Evolutionary conservation across 1,284 basidiomycete species (phyloP).

Genomic region (Pyrrhoderma lamaoense): DNA sequence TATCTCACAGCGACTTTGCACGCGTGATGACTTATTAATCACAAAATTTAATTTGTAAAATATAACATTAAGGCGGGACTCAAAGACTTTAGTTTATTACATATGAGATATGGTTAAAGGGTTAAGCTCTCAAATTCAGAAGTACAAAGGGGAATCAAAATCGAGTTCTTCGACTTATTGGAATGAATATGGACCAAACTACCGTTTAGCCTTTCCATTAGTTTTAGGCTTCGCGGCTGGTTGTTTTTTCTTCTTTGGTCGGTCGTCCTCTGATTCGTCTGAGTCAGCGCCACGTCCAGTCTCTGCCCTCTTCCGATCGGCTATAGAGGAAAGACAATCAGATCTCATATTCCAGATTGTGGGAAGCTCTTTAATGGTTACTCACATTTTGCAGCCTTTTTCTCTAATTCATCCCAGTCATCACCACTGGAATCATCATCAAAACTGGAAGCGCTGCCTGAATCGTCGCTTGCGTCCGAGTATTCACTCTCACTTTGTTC

Average conservation of each 20-base stretch:
- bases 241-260: conserved; percentile 59
- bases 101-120: no score
- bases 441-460: conserved; percentile 60
- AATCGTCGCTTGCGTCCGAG: conserved; percentile 63
- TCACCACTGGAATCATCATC: conserved; percentile 59
- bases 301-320: conserved; percentile 58
- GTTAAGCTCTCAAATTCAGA: no score
- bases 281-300: conserved; percentile 38
- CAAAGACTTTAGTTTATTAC: no score
- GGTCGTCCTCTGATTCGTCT: conserved; percentile 55
- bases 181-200: no score
- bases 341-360: not conserved
- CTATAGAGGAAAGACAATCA: conserved; percentile 29
- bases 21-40: no score
- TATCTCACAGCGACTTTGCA: no score
- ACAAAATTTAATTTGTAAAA: no score
- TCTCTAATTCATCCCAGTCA: conserved; percentile 93
- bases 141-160: not conserved
- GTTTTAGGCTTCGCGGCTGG: conserved; percentile 30
- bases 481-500: conserved; percentile 52
- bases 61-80: no score
- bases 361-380: conserved; percentile 11
- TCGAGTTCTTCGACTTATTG: no score
- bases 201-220: conserved; percentile 35
- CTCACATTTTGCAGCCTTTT: conserved; percentile 79